Evolutionary conservation across 2,329 filamentous ascomycete genomes (phyloP), one percentile per base, ranked within the genome.

Genomic region (Sporothrix variecibatus): DNA sequence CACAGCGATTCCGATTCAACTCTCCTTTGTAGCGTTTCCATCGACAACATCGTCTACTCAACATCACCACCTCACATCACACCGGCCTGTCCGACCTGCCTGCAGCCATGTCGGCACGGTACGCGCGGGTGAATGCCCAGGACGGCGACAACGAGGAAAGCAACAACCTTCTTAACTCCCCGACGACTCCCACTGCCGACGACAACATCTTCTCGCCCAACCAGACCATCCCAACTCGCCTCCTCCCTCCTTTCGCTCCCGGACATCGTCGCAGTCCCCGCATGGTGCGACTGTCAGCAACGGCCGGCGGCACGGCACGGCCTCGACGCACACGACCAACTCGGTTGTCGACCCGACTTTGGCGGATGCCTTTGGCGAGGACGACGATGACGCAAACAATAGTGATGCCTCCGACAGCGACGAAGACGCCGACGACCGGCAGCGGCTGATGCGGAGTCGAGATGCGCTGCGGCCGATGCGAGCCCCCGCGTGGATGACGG

Each of bases 361-460:
- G 17, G 94, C 93, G 78, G 95, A 98, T 81, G 94, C 96, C 0
- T 99, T 99, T 82, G 95, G 94, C 79, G 93, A 92, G 77, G 92
- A 91, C 76, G 93, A 92, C 75, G 92, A 92, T 78, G 95, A 98
- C 81, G 94, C 95, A 0, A 98, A 98, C 82, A 90, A 92, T 80
- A 92, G 92, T 77, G 92, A 91, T 75, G 93, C 92, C 75, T 92
- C 92, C 76, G 91, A 91, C 80, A 92, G 93, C 73, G 88, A 93
- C 78, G 91, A 92, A 75, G 86, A 88, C 74, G 94, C 97, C 81
- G 94, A 97, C 81, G 94, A 97, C 82, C 89, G 94, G 78, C 94
- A 96, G 83, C 90, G 95, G 77, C 84, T 98, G 79, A 95, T 98
- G 85, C 91, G 93, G 78, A 90, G 90, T 78, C 91, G 83, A 76